phyloP scores from a whole-genome alignment of 1,139 yeast genomes.

The Diutina scorzettiae region DNA sequence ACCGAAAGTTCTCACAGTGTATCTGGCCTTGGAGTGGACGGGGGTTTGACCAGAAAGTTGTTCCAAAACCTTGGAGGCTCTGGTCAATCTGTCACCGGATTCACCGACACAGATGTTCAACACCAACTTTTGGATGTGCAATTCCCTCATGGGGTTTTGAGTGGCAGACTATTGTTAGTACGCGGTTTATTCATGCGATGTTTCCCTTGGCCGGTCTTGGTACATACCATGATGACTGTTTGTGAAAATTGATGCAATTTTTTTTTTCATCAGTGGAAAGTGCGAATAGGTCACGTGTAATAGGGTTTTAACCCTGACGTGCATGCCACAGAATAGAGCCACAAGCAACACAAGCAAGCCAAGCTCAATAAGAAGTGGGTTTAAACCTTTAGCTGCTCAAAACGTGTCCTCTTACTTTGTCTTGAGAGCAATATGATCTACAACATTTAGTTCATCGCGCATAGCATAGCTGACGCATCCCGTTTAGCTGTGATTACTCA shows the following conservation, averaged over 20 bases:
- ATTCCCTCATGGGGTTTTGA: conserved; percentile 84
- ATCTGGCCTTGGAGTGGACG: conserved; percentile 99
- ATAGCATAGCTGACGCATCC: too few species aligned
- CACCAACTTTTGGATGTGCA: conserved; percentile 98
- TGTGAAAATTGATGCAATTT: neutral
- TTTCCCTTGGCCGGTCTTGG: neutral
- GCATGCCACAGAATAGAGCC: too few species aligned
- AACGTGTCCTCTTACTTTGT: too few species aligned
- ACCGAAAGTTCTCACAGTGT: conserved; percentile 99
- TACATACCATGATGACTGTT: neutral
- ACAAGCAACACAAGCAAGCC: too few species aligned
- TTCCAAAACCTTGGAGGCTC: conserved; percentile 99
- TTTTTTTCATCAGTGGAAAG: neutral
- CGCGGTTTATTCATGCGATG: neutral
- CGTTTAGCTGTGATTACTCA: too few species aligned
- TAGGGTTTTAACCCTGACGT: neutral
- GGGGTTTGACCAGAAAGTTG: conserved; percentile 99
- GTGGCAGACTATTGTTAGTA: conserved; percentile 9
- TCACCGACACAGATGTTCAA: conserved; percentile 99
- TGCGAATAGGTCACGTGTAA: neutral
- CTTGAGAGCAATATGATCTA: too few species aligned
- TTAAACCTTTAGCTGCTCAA: too few species aligned
- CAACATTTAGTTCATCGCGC: too few species aligned
- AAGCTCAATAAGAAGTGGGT: too few species aligned
- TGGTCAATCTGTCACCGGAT: conserved; percentile 99